These are phyloP conservation scores for Porcisia deanei DNA, from an alignment of 208 protist species.

Conservation along the genomic window DNA sequence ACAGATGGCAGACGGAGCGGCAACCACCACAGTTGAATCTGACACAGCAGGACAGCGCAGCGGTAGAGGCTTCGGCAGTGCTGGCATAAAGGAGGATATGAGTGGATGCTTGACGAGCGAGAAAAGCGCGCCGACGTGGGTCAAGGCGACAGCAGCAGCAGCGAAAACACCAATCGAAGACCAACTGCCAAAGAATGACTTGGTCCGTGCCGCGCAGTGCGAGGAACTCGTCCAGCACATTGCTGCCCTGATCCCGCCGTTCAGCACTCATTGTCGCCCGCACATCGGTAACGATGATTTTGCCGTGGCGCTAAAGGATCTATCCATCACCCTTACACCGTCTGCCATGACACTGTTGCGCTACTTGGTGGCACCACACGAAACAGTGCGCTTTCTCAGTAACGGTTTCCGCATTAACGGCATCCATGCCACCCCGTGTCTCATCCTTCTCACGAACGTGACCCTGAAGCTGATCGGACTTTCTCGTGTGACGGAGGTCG, in stretches of 20 bases:
- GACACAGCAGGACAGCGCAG: neutral
- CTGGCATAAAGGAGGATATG: neutral
- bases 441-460: slow-evolving; percentile 76
- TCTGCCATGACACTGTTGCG: slow-evolving; percentile 74
- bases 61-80: neutral
- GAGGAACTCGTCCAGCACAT: slow-evolving; percentile 75
- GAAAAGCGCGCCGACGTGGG: neutral
- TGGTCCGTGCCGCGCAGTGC: slow-evolving; percentile 50
- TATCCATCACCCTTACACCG: slow-evolving; percentile 44
- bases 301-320: slow-evolving; percentile 44
- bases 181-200: slow-evolving; percentile 27
- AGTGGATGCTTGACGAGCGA: too few relatives aligned
- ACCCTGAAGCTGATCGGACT: slow-evolving; percentile 73
- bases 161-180: neutral
- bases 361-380: slow-evolving; percentile 69
- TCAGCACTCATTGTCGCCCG: slow-evolving; percentile 57
- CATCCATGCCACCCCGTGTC: slow-evolving; percentile 82
- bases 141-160: neutral
- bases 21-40: too few relatives aligned
- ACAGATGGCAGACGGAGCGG: neutral
- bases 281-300: slow-evolving; percentile 35
- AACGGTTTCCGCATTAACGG: slow-evolving; percentile 89
- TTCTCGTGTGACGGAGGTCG: slow-evolving; percentile 68
- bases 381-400: slow-evolving; percentile 82
- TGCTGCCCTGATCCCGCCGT: slow-evolving; percentile 53